These are phyloP conservation scores for Sugiyamaella valdiviana DNA, from an alignment of 805 yeast species.

Conservation along the genomic window DNA sequence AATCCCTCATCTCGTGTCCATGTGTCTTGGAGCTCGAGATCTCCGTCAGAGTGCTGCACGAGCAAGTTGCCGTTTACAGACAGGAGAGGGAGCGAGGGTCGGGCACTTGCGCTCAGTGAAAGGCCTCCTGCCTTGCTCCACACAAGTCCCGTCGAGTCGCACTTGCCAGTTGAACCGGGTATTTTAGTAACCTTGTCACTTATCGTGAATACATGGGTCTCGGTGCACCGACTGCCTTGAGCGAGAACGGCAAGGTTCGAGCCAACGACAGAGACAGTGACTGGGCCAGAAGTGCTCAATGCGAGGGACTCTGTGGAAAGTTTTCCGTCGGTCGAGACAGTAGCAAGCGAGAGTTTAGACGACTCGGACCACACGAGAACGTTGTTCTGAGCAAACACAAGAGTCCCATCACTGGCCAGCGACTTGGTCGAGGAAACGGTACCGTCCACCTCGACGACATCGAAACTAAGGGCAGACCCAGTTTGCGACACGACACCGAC, in stretches of 20 bases:
- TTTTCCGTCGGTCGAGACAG: neutral
- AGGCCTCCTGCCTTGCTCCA: constrained; percentile 1
- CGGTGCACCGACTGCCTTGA: neutral
- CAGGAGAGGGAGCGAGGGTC: neutral
- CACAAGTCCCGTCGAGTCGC: neutral
- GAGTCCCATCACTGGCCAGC: neutral
- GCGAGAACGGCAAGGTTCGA: neutral
- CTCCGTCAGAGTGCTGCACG: neutral
- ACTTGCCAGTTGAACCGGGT: neutral
- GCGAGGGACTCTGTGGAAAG: neutral
- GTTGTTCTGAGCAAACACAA: neutral
- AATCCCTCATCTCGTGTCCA: constrained; percentile 30
- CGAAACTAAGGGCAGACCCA: neutral
- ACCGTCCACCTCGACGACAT: neutral
- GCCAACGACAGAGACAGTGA: neutral
- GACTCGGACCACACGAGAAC: neutral
- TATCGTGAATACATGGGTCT: neutral
- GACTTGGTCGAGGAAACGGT: neutral
- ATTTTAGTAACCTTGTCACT: neutral
- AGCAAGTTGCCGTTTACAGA: neutral
- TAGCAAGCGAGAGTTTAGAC: neutral
- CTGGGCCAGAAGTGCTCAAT: neutral
- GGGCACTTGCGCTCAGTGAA: neutral
- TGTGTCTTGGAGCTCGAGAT: neutral
- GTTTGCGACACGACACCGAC: neutral